Evolutionary conservation across 306 rosid genomes (phyloP).

Genomic region (Sophora flavescens): DNA sequence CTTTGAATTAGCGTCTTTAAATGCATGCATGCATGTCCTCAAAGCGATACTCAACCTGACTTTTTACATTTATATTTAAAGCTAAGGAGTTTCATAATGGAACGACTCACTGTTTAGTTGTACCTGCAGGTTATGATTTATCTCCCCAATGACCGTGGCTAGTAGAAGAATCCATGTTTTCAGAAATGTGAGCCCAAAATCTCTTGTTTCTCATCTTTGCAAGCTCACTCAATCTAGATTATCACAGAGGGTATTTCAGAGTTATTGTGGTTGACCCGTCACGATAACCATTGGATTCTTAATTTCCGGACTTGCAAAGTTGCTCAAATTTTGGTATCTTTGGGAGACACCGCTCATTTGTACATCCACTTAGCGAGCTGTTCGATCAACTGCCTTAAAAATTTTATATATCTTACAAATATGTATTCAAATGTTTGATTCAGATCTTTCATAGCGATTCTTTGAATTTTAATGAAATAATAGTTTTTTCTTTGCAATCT

Average conservation of each 20-base stretch:
- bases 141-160: slow-evolving; percentile 35
- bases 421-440: slow-evolving; percentile 50
- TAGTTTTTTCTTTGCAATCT: slow-evolving; percentile 35
- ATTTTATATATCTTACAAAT: slow-evolving; percentile 44
- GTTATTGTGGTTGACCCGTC: slow-evolving; percentile 49
- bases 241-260: slow-evolving; percentile 42
- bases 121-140: slow-evolving; percentile 62
- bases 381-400: slow-evolving; percentile 40
- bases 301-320: slow-evolving; percentile 41
- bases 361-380: slow-evolving; percentile 59
- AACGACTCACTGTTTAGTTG: slow-evolving; percentile 39
- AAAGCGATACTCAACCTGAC: slow-evolving; percentile 13
- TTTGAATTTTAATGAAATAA: slow-evolving; percentile 61
- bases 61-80: neutral
- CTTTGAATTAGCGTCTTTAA: slow-evolving; percentile 49
- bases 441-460: slow-evolving; percentile 55
- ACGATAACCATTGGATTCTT: slow-evolving; percentile 48
- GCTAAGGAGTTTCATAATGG: slow-evolving; percentile 14
- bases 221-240: slow-evolving; percentile 50
- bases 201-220: slow-evolving; percentile 49
- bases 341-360: slow-evolving; percentile 52
- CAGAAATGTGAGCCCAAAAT: slow-evolving; percentile 47
- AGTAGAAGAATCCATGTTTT: slow-evolving; percentile 43
- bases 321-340: slow-evolving; percentile 57
- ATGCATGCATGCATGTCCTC: neutral